Percentiles rank a stretch among this genome's conserved stretches.
Evolutionary conservation across 805 yeast species (phyloP).

Genomic region (Kodamaea lidongshanica): DNA sequence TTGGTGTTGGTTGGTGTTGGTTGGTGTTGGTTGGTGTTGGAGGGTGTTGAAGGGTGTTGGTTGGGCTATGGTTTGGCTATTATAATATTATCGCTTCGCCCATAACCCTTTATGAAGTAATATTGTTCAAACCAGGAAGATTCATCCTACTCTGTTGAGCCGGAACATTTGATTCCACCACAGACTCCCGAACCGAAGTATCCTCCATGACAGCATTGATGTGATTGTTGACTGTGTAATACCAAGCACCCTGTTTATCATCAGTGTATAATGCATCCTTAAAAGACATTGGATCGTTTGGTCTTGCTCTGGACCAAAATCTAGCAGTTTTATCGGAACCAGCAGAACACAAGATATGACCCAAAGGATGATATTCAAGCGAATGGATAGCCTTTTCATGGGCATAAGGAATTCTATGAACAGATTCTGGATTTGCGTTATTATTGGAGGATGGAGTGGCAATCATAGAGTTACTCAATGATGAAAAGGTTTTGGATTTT

Average conservation of each 20-base stretch:
- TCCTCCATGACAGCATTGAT: constrained; percentile 32
- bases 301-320: constrained; percentile 91
- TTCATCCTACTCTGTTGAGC: constrained; percentile 8
- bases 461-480: constrained; percentile 3
- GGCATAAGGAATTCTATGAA: constrained; percentile 76
- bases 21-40: too few relatives aligned
- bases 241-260: constrained; percentile 55
- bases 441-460: constrained; percentile 1
- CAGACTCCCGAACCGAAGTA: too few relatives aligned
- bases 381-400: constrained; percentile 92
- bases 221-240: constrained; percentile 41
- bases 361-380: constrained; percentile 87
- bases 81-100: too few relatives aligned
- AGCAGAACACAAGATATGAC: constrained; percentile 86
- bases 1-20: too few relatives aligned
- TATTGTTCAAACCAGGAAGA: constrained; percentile 23
- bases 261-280: constrained; percentile 76
- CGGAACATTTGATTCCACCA: too few relatives aligned
- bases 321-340: constrained; percentile 90
- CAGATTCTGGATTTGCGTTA: constrained; percentile 25
- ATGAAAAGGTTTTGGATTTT: constrained; percentile 9
- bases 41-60: too few relatives aligned
- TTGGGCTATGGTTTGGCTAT: too few relatives aligned
- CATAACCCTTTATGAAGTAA: constrained; percentile 3
- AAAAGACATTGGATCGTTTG: constrained; percentile 78